Base-by-base conservation (phyloP, 768 basidiomycete genomes). In the Cyathus striatus region DNA sequence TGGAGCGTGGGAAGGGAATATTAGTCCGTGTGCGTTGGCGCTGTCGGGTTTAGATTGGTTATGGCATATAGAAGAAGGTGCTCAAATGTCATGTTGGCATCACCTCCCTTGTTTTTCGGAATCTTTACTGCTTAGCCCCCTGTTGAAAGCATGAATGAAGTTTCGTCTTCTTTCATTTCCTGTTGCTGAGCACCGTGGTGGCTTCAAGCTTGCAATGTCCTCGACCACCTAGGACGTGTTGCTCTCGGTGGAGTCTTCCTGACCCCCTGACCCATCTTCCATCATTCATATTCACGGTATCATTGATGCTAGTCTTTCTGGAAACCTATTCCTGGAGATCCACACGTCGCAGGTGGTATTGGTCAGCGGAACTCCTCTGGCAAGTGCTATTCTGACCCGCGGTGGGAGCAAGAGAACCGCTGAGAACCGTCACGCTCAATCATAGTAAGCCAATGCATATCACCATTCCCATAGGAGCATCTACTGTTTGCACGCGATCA, bases 91-190 rank as follows among this genome's bases (percentile, higher is more conserved):
- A n/a, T n/a, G 5, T 37, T 18, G 18, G 10, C 35, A 37, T n/a
- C 35, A 20, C 10, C 2, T n/a, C 35, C 35, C 35, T 37, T 20
- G 35, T 37, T 37, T 37, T n/a, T 37, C 35, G 35, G 35, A 32
- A 12, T 32, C 4, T 32, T 16, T 32, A 32, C 30, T 32, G 30
- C 30, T n/a, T n/a, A n/a, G n/a, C n/a, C n/a, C n/a, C n/a, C n/a
- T n/a, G n/a, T n/a, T n/a, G n/a, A n/a, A n/a, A n/a, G n/a, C n/a
- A n/a, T n/a, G n/a, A n/a, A n/a, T n/a, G n/a, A n/a, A n/a, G n/a
- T n/a, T n/a, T n/a, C n/a, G n/a, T n/a, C n/a, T n/a, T n/a, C n/a
- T n/a, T n/a, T n/a, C n/a, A n/a, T n/a, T n/a, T n/a, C n/a, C n/a
- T n/a, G n/a, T n/a, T n/a, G n/a, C n/a, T n/a, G n/a, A n/a, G n/a